Conservation (phyloP, 108 stramenopile species). For the Stephanodiscus minutulus region DNA sequence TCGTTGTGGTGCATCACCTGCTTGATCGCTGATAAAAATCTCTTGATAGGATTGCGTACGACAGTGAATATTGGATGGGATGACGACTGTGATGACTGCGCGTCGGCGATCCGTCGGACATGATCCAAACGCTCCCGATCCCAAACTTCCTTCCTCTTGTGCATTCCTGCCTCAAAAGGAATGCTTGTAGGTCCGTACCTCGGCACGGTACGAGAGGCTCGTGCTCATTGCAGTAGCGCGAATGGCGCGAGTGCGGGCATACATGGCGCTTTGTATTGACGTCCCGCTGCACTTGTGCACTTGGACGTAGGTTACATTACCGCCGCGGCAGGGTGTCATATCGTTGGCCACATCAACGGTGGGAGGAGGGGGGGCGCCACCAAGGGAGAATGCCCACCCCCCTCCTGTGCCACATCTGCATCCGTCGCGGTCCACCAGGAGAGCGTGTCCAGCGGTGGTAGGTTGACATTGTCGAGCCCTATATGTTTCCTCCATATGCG, state of each 20-base stretch:
- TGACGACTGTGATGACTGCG: background rate
- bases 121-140: conserved; percentile 16
- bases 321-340: background rate
- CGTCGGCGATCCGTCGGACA: conserved; percentile 14
- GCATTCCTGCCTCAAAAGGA: conserved; percentile 15
- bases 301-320: conserved; percentile 25
- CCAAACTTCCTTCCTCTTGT: conserved; percentile 8
- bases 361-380: too few species aligned
- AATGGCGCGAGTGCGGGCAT: conserved; percentile 4
- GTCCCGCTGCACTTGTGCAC: conserved; percentile 38
- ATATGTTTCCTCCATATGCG: conserved; percentile 7
- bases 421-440: conserved; percentile 20
- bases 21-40: conserved; percentile 31
- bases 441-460: conserved; percentile 22
- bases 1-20: conserved; percentile 38
- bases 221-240: background rate
- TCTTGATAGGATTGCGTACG: conserved; percentile 37
- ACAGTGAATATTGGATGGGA: conserved; percentile 38
- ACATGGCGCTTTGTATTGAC: conserved; percentile 26
- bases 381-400: too few species aligned
- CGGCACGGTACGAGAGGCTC: background rate
- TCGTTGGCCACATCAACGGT: background rate
- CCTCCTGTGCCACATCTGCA: too few species aligned
- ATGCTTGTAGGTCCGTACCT: conserved; percentile 24
- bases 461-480: conserved; percentile 18